Evolutionary conservation across 768 basidiomycete species (phyloP), one percentile per base, ranked within the genome.

Genomic region (Lentinula lateritia): DNA sequence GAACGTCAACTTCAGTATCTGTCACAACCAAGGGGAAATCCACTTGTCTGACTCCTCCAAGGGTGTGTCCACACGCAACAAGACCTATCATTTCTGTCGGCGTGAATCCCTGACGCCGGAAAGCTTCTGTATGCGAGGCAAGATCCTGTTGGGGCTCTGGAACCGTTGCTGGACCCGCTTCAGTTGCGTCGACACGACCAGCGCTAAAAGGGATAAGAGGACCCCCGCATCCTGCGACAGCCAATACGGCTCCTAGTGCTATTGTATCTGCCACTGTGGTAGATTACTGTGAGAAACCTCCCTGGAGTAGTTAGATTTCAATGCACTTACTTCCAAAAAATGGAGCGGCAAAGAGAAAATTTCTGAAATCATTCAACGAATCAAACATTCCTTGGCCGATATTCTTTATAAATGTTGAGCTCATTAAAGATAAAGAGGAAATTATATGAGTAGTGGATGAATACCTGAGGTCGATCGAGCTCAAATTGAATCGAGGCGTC

Each of bases 401-500:
- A 67, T 82, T 83, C 81, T 82, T 62, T 58, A 32, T 23, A 36
- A 16, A 28, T 32, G 12, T 5, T 0, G 5, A 46, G 46, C 16
- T 53, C 53, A 42, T 36, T 13, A 48, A 34, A 42, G 52, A 32
- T 28, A 55, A 46, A 48, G 5, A 15, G 18, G 10, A 43, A 43
- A 15, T 34, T 34, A 16, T 39, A 34, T 41, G n/a, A 23, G 9
- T 12, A 28, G 39, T 18, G 66, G 75, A 20, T 28, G 28, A 28
- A 28, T 61, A 80, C 81, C 72, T 78, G 78, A 12, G 69, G 6
- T 50, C 77, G 68, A 52, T 70, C 72, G 16, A 78, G 72, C 66
- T 83, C 82, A 60, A 79, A 82, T 16, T 72, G 76, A 61, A 83
- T 74, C 8, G 79, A 81, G n/a, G 78, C 79, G 63, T 83, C 82